Percentiles rank a stretch among this genome's conserved stretches.
Conservation (phyloP, 345 rosid species). For the Psidium guajava region DNA sequence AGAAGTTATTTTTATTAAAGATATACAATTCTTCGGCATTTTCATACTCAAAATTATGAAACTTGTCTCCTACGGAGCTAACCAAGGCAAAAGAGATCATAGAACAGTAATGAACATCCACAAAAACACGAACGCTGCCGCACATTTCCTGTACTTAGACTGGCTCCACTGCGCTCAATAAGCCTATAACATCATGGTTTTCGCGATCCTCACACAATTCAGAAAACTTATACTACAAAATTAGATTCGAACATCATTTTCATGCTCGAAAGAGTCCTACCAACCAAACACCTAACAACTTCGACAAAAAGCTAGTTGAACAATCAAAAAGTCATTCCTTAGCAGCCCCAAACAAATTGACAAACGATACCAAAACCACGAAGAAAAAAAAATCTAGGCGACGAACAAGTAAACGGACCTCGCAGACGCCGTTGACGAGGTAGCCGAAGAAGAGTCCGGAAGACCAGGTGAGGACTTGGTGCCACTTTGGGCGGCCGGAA, state of each 20-base stretch:
- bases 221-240: background rate
- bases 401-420: constrained; percentile 30
- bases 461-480: constrained; percentile 78
- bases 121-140: background rate
- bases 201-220: background rate
- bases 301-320: background rate
- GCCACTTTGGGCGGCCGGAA: constrained; percentile 61
- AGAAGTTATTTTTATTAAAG: background rate
- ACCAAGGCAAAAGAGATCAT: too few species aligned
- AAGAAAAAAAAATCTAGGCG: background rate
- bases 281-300: background rate
- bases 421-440: constrained; percentile 90
- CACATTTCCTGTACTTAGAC: background rate
- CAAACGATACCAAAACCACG: background rate
- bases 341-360: background rate
- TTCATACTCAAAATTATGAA: background rate
- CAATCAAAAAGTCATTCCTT: background rate
- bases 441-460: constrained; percentile 96
- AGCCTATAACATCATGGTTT: background rate
- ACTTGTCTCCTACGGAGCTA: too few species aligned
- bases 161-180: background rate
- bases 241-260: background rate
- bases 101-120: background rate
- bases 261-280: background rate
- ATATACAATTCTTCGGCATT: background rate